Percentiles rank a stretch among this genome's conserved stretches.
Evolutionary conservation across 192 early-diverging fungal species (phyloP).

Genomic region (Haplosporangium gracile): DNA sequence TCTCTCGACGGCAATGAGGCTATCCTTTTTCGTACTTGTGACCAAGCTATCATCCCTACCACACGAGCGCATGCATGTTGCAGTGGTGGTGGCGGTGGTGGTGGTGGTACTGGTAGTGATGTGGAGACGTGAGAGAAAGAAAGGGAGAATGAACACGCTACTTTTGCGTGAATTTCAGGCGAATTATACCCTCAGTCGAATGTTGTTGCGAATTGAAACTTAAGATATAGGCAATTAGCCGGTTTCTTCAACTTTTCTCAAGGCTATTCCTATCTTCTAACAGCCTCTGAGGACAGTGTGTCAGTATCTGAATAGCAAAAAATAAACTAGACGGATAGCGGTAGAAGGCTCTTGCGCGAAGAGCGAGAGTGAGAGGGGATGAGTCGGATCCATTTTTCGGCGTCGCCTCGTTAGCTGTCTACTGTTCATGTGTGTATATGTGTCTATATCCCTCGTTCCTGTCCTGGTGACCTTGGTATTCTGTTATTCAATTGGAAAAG

Average conservation of each 20-base stretch:
- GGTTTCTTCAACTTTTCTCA: not conserved
- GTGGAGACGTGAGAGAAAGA: no score
- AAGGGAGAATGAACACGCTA: no score
- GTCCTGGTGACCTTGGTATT: no score
- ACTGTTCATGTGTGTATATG: no score
- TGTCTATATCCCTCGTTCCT: no score
- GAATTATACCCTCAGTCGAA: no score
- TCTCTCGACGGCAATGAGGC: not conserved
- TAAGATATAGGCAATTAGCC: no score
- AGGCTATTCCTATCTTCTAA: not conserved
- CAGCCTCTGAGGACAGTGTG: not conserved
- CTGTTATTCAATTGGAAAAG: not conserved
- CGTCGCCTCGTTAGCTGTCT: no score
- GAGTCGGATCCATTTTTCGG: no score
- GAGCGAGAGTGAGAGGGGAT: not conserved
- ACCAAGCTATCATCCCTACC: not conserved
- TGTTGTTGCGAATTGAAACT: no score
- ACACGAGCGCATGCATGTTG: not conserved
- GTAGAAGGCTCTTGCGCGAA: not conserved
- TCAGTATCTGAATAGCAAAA: not conserved
- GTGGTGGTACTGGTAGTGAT: not conserved
- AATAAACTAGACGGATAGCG: not conserved
- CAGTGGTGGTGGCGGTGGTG: not conserved
- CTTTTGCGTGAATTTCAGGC: no score
- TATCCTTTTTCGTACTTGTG: not conserved